phyloP scores from a whole-genome alignment of 2,329 filamentous ascomycete species.

The Fusarium torulosum region DNA sequence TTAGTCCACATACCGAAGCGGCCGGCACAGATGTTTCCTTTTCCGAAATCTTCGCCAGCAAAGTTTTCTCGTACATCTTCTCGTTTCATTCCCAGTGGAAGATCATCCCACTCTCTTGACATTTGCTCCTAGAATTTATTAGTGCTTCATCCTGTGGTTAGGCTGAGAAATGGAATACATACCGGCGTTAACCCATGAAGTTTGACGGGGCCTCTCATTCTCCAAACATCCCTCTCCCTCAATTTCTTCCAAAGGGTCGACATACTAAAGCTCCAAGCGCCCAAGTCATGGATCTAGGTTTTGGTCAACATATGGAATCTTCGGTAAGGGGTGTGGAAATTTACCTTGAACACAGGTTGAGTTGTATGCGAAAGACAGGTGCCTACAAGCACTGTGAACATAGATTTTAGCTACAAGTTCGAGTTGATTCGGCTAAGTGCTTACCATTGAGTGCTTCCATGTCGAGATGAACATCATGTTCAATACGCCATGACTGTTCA shows the following conservation, averaged over 20 bases:
- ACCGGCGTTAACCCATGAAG: constrained; percentile 44
- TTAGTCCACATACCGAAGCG: constrained; percentile 50
- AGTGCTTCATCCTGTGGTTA: constrained; percentile 1
- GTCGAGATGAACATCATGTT: constrained; percentile 50
- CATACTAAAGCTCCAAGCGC: constrained; percentile 45
- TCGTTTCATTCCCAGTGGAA: constrained; percentile 8
- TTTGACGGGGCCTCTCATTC: constrained; percentile 35
- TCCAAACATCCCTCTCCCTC: constrained; percentile 34
- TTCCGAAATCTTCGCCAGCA: constrained; percentile 13
- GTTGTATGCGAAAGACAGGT: constrained; percentile 27
- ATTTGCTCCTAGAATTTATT: constrained; percentile 45
- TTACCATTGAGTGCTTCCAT: constrained; percentile 50
- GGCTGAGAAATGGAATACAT: constrained; percentile 6
- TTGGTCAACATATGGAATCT: constrained; percentile 5
- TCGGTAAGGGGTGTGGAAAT: neutral
- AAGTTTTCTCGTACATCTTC: constrained; percentile 14
- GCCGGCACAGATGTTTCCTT: constrained; percentile 38
- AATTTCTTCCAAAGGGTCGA: constrained; percentile 20
- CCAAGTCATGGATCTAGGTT: constrained; percentile 48
- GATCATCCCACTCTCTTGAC: constrained; percentile 43
- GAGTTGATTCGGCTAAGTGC: neutral
- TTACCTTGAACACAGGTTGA: constrained; percentile 47
- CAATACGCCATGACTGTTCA: constrained; percentile 8
- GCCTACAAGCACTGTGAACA: constrained; percentile 40
- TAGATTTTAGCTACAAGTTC: constrained; percentile 6